phyloP scores from a whole-genome alignment of 306 rosid species.

The Trichosanthes truncata region DNA sequence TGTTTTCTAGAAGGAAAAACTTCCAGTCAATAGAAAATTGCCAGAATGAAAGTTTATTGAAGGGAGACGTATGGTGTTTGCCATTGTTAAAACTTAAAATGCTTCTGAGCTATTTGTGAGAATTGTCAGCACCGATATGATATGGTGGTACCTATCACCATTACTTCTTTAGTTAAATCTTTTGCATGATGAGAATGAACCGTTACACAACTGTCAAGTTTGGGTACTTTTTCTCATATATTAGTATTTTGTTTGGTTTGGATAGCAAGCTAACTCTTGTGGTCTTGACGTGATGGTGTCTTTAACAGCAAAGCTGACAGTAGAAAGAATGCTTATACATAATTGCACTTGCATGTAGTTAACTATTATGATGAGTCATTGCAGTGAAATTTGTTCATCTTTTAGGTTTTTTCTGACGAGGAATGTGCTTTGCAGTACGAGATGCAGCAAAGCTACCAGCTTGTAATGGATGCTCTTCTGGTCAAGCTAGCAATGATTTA shows the following conservation, averaged over 20 bases:
- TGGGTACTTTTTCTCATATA: background rate
- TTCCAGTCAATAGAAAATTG: background rate
- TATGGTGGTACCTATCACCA: background rate
- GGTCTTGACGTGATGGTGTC: background rate
- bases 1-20: background rate
- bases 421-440: slow-evolving; percentile 29
- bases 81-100: background rate
- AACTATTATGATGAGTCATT: background rate
- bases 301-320: background rate
- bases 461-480: slow-evolving; percentile 23
- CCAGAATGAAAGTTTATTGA: background rate
- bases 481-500: slow-evolving; percentile 6
- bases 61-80: background rate
- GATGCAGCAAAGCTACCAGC: slow-evolving; percentile 8
- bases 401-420: background rate
- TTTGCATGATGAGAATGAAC: background rate
- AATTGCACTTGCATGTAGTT: background rate
- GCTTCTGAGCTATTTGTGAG: background rate
- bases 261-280: background rate
- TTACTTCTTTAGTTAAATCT: background rate
- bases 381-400: background rate
- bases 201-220: background rate
- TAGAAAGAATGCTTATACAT: background rate
- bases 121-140: background rate
- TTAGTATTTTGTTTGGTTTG: background rate